phyloP scores from a whole-genome alignment of 2,329 filamentous ascomycete genomes.

The Penicillium sp. region DNA sequence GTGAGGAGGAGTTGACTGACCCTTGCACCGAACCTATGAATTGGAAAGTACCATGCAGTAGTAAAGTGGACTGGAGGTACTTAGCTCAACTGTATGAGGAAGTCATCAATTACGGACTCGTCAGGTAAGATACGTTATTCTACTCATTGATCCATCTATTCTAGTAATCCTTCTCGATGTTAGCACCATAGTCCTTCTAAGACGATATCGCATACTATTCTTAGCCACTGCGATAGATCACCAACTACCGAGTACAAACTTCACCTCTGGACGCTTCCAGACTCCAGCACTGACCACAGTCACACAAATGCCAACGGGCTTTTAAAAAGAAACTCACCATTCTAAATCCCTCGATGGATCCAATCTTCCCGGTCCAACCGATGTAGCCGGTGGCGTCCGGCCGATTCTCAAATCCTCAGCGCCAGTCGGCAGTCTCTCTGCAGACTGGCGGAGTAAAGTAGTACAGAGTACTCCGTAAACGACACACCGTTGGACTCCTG shows the following conservation, averaged over 20 bases:
- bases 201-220: too few relatives aligned
- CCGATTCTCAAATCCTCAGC: neutral
- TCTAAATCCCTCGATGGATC: constrained; percentile 3
- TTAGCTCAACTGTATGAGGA: neutral
- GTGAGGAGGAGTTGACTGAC: neutral
- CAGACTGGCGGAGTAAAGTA: neutral
- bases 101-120: neutral
- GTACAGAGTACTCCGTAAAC: too few relatives aligned
- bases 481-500: neutral
- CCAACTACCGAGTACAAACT: neutral
- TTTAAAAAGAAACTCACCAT: neutral
- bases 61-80: neutral
- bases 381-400: neutral
- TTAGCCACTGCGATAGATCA: too few relatives aligned
- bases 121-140: neutral
- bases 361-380: neutral
- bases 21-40: neutral
- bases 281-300: neutral
- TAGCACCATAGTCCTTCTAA: neutral
- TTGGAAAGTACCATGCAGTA: neutral
- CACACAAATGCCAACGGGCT: neutral
- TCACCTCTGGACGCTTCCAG: neutral
- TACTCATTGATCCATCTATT: neutral
- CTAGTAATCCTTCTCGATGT: too few relatives aligned
- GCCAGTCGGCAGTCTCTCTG: neutral